A percentile compares a stretch with the other conserved stretches of the same genome.
Evolutionary conservation across 2,329 filamentous ascomycete species (phyloP).

Genomic region (Verticillium nonalfalfae): DNA sequence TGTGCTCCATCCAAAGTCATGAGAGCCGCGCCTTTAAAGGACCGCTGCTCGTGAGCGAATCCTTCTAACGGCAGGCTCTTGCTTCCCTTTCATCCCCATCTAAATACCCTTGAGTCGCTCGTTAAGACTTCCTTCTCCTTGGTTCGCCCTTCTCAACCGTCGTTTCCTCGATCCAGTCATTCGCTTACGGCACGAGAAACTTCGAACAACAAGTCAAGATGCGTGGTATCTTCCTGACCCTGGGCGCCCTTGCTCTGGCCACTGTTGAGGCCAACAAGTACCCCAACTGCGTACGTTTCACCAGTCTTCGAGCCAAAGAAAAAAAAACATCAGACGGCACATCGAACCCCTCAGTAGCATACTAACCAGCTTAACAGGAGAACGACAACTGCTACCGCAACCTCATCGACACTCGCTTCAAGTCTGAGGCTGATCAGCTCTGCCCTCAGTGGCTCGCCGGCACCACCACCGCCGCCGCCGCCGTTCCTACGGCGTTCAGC

Average conservation of each 20-base stretch:
- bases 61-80: not conserved
- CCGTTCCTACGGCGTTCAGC: constrained; percentile 21
- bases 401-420: constrained; percentile 22
- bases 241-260: constrained; percentile 1
- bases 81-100: not conserved
- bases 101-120: not conserved
- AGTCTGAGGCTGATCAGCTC: constrained; percentile 18
- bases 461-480: constrained; percentile 16
- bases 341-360: not conserved
- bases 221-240: not conserved
- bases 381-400: constrained; percentile 27
- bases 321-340: not conserved
- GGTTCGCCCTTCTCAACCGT: not conserved
- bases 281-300: constrained; percentile 2
- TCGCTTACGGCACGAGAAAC: not conserved
- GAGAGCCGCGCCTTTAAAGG: not conserved
- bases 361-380: constrained; percentile 8
- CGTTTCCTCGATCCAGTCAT: not conserved
- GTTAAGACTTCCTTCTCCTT: not conserved
- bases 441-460: constrained; percentile 23
- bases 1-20: not conserved
- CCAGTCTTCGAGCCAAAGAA: not conserved
- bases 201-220: not conserved
- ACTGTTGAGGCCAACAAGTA: constrained; percentile 2
- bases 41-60: not conserved